Evolutionary conservation across 1,139 yeast species (phyloP).

Genomic region (Groenewaldozyma sp.): DNA sequence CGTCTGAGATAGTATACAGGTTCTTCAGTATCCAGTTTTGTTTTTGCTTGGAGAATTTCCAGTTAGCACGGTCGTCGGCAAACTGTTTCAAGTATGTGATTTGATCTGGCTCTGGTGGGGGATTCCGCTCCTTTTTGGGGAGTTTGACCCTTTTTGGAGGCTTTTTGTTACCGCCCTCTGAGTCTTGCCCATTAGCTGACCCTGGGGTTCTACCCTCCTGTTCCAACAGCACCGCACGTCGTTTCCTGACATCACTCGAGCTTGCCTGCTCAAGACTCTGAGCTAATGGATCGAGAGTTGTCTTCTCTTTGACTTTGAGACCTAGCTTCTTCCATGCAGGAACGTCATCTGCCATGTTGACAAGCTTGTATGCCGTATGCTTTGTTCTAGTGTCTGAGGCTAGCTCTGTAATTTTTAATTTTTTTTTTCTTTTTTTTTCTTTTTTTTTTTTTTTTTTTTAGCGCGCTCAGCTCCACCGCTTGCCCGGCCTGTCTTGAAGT

Average conservation of each 20-base stretch:
- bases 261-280: conserved; percentile 3
- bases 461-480: too few species aligned
- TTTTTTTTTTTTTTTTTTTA: not conserved
- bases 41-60: conserved; percentile 93
- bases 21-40: conserved; percentile 87
- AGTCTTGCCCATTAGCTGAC: conserved; percentile 18
- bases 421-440: not conserved
- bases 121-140: conserved; percentile 64
- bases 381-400: too few species aligned
- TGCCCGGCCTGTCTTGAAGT: too few species aligned
- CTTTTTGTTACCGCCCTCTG: conserved; percentile 45
- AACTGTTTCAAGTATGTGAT: conserved; percentile 63
- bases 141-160: conserved; percentile 68
- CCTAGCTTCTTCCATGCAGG: conserved; percentile 95
- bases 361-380: not conserved
- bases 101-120: conserved; percentile 79
- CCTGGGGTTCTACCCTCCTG: not conserved
- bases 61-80: conserved; percentile 46
- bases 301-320: conserved; percentile 39
- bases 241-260: conserved; percentile 18
- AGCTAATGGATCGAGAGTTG: conserved; percentile 32
- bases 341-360: conserved; percentile 22
- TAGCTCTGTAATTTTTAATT: too few species aligned
- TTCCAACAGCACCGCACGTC: conserved; percentile 1
- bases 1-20: conserved; percentile 44